Evolutionary conservation across 139 green algal genomes (phyloP).

Genomic region (Desmodesmus armatus): DNA sequence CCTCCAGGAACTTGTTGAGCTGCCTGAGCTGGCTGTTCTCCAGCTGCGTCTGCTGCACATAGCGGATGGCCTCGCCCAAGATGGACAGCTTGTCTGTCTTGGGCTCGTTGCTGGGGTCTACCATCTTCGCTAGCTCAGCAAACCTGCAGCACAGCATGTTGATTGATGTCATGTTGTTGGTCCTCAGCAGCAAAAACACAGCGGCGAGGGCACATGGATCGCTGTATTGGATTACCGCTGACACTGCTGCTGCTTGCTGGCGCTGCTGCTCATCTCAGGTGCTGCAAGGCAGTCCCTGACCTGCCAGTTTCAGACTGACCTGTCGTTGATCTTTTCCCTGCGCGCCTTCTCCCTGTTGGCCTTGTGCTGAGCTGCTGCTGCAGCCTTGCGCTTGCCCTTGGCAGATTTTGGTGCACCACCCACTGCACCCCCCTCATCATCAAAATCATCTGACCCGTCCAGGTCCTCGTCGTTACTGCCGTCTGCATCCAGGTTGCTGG

Average conservation of each 20-base stretch:
- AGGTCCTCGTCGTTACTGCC: constrained; percentile 41
- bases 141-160: constrained; percentile 68
- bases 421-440: too few species aligned
- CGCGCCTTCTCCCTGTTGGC: constrained; percentile 79
- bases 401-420: constrained; percentile 35
- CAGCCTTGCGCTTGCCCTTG: constrained; percentile 70
- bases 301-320: constrained; percentile 38
- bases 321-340: constrained; percentile 81
- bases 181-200: too few species aligned
- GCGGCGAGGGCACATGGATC: too few species aligned
- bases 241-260: not conserved
- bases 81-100: constrained; percentile 84
- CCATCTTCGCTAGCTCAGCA: constrained; percentile 61
- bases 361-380: constrained; percentile 68
- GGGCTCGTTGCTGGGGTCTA: constrained; percentile 74
- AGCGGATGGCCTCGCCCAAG: constrained; percentile 74
- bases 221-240: too few species aligned
- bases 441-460: constrained; percentile 46
- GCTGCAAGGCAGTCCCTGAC: not conserved
- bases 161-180: not conserved
- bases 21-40: constrained; percentile 78
- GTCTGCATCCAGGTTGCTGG: constrained; percentile 57
- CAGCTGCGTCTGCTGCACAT: constrained; percentile 67
- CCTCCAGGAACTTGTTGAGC: constrained; percentile 87
- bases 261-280: not conserved